These are phyloP conservation scores for Talaromyces albobiverticillius DNA, from an alignment of 2,329 filamentous ascomycete species.

Conservation along the genomic window DNA sequence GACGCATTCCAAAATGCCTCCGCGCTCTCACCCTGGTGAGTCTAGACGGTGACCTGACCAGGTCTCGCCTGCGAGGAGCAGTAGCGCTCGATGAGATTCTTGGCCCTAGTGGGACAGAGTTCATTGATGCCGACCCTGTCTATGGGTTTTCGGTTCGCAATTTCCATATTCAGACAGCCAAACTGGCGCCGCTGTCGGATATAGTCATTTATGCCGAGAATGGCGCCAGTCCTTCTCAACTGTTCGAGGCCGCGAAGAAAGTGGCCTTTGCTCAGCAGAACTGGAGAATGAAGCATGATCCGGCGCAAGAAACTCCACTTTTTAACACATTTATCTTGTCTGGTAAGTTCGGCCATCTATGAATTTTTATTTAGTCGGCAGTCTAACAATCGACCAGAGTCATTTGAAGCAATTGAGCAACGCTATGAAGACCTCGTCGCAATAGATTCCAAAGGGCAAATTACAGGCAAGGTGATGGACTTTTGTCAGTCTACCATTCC, in stretches of 20 bases:
- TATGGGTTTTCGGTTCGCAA: slow-evolving; percentile 95
- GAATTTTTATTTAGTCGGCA: neutral
- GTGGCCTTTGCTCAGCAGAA: slow-evolving; percentile 73
- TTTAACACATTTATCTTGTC: slow-evolving; percentile 84
- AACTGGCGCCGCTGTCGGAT: slow-evolving; percentile 83
- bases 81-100: slow-evolving; percentile 79
- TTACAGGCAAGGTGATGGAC: slow-evolving; percentile 77
- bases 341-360: slow-evolving; percentile 40
- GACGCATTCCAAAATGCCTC: slow-evolving; percentile 71
- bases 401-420: slow-evolving; percentile 70
- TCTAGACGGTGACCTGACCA: slow-evolving; percentile 73
- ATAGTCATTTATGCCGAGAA: slow-evolving; percentile 88
- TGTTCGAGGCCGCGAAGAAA: slow-evolving; percentile 61
- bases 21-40: slow-evolving; percentile 84
- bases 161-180: slow-evolving; percentile 93
- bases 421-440: slow-evolving; percentile 69
- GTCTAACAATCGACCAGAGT: slow-evolving; percentile 44
- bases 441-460: slow-evolving; percentile 66
- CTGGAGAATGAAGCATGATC: slow-evolving; percentile 67
- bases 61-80: slow-evolving; percentile 79
- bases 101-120: slow-evolving; percentile 55
- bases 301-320: slow-evolving; percentile 53
- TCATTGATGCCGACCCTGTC: slow-evolving; percentile 78
- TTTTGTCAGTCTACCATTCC: slow-evolving; percentile 57
- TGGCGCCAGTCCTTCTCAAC: slow-evolving; percentile 54